Conservation (phyloP, 805 yeast species). For the Wickerhamiella siamensis region DNA sequence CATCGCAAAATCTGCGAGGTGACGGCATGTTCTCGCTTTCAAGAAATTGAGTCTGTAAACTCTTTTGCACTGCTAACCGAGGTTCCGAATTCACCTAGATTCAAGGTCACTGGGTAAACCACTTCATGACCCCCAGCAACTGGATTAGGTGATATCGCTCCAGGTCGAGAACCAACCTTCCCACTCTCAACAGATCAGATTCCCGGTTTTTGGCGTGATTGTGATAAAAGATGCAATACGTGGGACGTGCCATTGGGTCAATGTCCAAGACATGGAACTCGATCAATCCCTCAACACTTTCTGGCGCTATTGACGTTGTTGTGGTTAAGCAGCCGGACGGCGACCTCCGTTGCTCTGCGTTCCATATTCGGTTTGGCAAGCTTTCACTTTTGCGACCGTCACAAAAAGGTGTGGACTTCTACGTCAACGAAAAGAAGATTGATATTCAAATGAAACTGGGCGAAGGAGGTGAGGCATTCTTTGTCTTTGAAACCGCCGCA, state of each 20-base stretch:
- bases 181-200: no score
- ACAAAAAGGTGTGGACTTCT: conserved; percentile 82
- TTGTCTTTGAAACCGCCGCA: conserved; percentile 73
- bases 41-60: no score
- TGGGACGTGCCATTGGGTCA: conserved; percentile 86
- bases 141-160: no score
- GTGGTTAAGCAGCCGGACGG: conserved; percentile 83
- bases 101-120: no score
- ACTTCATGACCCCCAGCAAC: no score
- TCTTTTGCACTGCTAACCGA: no score
- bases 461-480: conserved; percentile 96
- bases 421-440: conserved; percentile 68
- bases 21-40: no score
- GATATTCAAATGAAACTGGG: conserved; percentile 91
- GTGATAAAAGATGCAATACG: conserved; percentile 65
- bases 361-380: conserved; percentile 92
- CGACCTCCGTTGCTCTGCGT: conserved; percentile 77
- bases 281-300: conserved; percentile 85
- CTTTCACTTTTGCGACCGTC: conserved; percentile 86
- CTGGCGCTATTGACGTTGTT: conserved; percentile 94
- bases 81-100: no score
- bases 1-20: no score
- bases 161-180: no score
- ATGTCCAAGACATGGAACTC: conserved; percentile 97
- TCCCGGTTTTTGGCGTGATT: no score